Evolutionary conservation across 2,329 filamentous ascomycete species (phyloP), one percentile per base, ranked within the genome.

Genomic region (Albifimbria verrucaria): DNA sequence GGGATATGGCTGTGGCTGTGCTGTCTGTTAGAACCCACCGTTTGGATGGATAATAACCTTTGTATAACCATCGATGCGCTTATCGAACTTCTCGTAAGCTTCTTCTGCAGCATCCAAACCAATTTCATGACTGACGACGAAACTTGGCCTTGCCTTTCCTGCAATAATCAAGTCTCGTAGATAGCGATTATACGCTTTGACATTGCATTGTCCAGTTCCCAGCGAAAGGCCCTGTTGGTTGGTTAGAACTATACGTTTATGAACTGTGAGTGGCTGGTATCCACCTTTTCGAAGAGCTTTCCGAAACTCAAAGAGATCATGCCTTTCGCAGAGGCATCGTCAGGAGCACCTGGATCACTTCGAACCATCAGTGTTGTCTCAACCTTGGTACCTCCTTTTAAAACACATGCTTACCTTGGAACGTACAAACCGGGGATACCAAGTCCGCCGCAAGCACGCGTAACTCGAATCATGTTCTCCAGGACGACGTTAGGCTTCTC

Each of bases 1-100:
- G n/a, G n/a, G n/a, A n/a, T n/a, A n/a, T n/a, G n/a, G n/a, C n/a
- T n/a, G n/a, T n/a, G n/a, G n/a, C n/a, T n/a, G n/a, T n/a, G n/a
- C n/a, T n/a, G n/a, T n/a, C n/a, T n/a, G 24, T 55, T 25, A 65
- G 23, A 67, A 66, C 2, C 59, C 65, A 4, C 83, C 83, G 56
- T 87, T 87, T 0, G 84, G 85, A 62, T 87, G 85, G 53, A 87
- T 84, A 54, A 87, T 69, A 12, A 87, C 84, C 70, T 88, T 88
- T 12, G 83, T 87, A 57, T 85, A 87, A 1, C 85, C 85, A 44
- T 88, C 84, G 28, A 85, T 77, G 48, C 83, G 72, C 68, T 82
- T 80, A 62, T 88, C 83, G 60, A 88, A 88, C 64, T 86, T 87
- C 46, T 83, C 77, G 59, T 88, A 88, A 1, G 83, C 83, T 7